Percentiles rank a stretch among this genome's conserved stretches.
Conservation (phyloP, 257 asterid species). For the Fraxinus excelsior region DNA sequence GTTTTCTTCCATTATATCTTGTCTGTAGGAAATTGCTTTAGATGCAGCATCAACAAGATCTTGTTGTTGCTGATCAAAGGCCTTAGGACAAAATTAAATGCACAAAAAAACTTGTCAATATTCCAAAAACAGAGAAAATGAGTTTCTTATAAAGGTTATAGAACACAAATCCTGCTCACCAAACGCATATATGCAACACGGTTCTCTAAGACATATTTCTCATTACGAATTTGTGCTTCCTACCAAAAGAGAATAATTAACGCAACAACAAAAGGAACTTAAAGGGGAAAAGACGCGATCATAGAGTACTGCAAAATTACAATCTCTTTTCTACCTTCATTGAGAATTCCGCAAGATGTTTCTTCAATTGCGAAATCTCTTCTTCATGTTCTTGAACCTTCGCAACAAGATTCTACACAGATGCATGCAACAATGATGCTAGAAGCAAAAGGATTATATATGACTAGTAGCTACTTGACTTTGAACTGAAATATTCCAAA, state of each 20-base stretch:
- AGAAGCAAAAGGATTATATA: slow-evolving; percentile 21
- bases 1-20: slow-evolving; percentile 95
- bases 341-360: slow-evolving; percentile 78
- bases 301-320: slow-evolving; percentile 22
- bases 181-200: slow-evolving; percentile 94
- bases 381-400: slow-evolving; percentile 81
- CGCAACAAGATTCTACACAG: slow-evolving; percentile 58
- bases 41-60: slow-evolving; percentile 99
- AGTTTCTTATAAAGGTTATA: slow-evolving; percentile 16
- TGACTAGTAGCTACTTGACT: slow-evolving; percentile 1
- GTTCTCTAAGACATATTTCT: slow-evolving; percentile 87
- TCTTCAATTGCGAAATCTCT: slow-evolving; percentile 77
- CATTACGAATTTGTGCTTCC: slow-evolving; percentile 87
- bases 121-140: slow-evolving; percentile 23
- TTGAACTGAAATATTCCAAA: slow-evolving; percentile 7
- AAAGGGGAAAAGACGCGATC: slow-evolving; percentile 7
- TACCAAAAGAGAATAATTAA: slow-evolving; percentile 37
- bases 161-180: slow-evolving; percentile 52
- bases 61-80: slow-evolving; percentile 98
- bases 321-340: slow-evolving; percentile 52
- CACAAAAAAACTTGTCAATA: slow-evolving; percentile 21
- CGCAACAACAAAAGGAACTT: slow-evolving; percentile 19
- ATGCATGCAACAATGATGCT: slow-evolving; percentile 32
- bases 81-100: slow-evolving; percentile 46
- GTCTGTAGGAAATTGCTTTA: slow-evolving; percentile 95